Evolutionary conservation across 202 grass and related monocot genomes (phyloP).

Genomic region (Setaria viridis): DNA sequence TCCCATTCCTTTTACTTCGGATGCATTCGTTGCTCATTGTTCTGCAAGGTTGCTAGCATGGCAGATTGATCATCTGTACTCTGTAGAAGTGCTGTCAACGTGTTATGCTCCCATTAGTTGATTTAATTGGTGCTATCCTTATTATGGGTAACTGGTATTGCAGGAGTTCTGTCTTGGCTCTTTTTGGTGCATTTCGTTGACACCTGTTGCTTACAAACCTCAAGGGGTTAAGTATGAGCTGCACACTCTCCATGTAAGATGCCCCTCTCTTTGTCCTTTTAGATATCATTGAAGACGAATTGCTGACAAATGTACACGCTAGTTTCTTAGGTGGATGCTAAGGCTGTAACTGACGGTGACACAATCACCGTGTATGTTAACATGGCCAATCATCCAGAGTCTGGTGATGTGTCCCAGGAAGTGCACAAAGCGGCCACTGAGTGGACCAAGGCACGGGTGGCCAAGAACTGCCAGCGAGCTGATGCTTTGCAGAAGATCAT

Average conservation of each 20-base stretch:
- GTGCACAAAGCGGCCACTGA: constrained; percentile 41
- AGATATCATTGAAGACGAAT: not conserved
- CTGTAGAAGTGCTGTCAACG: not conserved
- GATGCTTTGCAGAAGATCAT: constrained; percentile 74
- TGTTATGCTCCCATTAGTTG: not conserved
- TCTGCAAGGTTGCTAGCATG: not conserved
- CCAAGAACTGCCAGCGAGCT: constrained; percentile 59
- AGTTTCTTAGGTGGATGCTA: constrained; percentile 71
- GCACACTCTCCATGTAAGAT: constrained; percentile 83
- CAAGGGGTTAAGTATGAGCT: constrained; percentile 71
- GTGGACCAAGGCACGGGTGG: constrained; percentile 25
- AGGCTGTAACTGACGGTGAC: constrained; percentile 72
- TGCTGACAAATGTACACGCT: not conserved
- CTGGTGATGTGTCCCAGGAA: constrained; percentile 52
- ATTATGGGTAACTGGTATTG: constrained; percentile 5
- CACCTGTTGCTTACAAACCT: constrained; percentile 34
- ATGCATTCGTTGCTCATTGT: not conserved
- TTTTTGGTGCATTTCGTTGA: constrained; percentile 50
- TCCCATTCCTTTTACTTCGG: not conserved
- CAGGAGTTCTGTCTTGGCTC: constrained; percentile 55
- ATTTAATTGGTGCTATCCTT: not conserved
- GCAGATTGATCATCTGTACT: not conserved
- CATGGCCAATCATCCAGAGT: constrained; percentile 48
- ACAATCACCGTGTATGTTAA: constrained; percentile 78
- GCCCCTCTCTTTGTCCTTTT: not conserved